Evolutionary conservation across 345 rosid species (phyloP).

Genomic region (Gossypium sturtianum): DNA sequence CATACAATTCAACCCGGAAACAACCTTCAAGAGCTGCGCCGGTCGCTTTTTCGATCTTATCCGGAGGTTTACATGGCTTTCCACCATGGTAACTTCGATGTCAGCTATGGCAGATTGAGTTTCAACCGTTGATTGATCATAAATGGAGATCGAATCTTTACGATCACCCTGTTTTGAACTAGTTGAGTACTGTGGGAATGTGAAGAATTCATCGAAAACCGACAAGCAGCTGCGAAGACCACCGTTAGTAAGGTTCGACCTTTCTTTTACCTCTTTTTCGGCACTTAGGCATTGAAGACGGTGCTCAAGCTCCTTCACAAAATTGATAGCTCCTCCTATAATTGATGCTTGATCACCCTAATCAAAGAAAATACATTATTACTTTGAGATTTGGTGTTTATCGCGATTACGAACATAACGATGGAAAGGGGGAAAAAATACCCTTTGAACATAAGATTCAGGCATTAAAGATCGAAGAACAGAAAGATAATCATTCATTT

Average conservation of each 20-base stretch:
- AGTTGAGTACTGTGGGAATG: conserved; percentile 55
- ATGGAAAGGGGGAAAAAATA: conserved; percentile 14
- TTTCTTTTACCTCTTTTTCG: conserved; percentile 24
- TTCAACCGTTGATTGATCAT: conserved; percentile 21
- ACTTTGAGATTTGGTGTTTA: too few species aligned
- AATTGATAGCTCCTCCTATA: conserved; percentile 51
- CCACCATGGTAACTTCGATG: conserved; percentile 78
- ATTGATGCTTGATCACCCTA: conserved; percentile 63
- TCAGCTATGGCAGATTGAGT: conserved; percentile 35
- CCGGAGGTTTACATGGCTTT: conserved; percentile 70
- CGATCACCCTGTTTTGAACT: conserved; percentile 10
- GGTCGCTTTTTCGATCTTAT: conserved; percentile 65
- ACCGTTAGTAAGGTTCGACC: conserved; percentile 12
- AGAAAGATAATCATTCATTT: conserved; percentile 85
- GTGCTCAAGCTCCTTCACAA: conserved; percentile 46
- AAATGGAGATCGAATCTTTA: conserved; percentile 15
- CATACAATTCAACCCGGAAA: conserved; percentile 54
- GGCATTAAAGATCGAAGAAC: conserved; percentile 84
- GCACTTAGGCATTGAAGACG: conserved; percentile 30
- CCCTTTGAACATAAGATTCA: conserved; percentile 77
- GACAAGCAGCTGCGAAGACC: conserved; percentile 4
- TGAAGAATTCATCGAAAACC: conserved; percentile 59
- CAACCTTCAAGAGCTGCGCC: conserved; percentile 62
- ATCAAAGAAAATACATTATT: neutral
- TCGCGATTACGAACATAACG: neutral